phyloP scores from a whole-genome alignment of 208 protist species.

The Leishmania gerbilli region DNA sequence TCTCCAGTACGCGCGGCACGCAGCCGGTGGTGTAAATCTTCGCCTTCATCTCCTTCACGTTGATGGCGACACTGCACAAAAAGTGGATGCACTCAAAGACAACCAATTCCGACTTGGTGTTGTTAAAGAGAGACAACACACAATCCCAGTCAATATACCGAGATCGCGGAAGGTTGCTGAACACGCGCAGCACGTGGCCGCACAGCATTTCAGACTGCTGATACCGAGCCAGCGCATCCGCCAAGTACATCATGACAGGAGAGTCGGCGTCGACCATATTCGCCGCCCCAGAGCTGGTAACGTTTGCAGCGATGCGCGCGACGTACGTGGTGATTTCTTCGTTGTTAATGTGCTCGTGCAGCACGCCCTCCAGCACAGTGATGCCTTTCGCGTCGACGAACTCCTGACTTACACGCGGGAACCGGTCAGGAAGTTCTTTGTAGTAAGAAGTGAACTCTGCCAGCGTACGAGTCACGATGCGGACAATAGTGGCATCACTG shows the following conservation, averaged over 20 bases:
- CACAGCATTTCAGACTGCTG: slow-evolving; percentile 69
- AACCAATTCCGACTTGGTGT: slow-evolving; percentile 67
- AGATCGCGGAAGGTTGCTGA: slow-evolving; percentile 80
- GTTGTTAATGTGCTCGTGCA: slow-evolving; percentile 67
- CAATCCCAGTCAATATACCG: slow-evolving; percentile 76
- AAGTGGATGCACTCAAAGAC: slow-evolving; percentile 78
- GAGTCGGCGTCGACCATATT: slow-evolving; percentile 59
- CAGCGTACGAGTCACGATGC: slow-evolving; percentile 57
- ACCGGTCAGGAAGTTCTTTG: slow-evolving; percentile 76
- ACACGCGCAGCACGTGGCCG: slow-evolving; percentile 77
- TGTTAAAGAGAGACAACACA: slow-evolving; percentile 64
- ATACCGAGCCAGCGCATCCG: slow-evolving; percentile 65
- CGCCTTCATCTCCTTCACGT: slow-evolving; percentile 84
- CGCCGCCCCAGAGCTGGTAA: slow-evolving; percentile 65
- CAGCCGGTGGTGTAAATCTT: slow-evolving; percentile 79
- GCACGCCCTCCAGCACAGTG: slow-evolving; percentile 58
- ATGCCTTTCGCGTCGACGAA: slow-evolving; percentile 79
- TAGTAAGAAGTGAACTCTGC: slow-evolving; percentile 90
- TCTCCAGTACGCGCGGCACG: slow-evolving; percentile 73
- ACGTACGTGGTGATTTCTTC: slow-evolving; percentile 76
- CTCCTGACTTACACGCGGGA: slow-evolving; percentile 57
- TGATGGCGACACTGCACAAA: slow-evolving; percentile 80
- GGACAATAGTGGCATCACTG: slow-evolving; percentile 50
- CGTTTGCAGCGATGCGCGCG: slow-evolving; percentile 74
- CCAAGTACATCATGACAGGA: slow-evolving; percentile 62